Evolutionary conservation across 2,329 filamentous ascomycete species (phyloP).

Genomic region (Ilyonectria mors-panacis): DNA sequence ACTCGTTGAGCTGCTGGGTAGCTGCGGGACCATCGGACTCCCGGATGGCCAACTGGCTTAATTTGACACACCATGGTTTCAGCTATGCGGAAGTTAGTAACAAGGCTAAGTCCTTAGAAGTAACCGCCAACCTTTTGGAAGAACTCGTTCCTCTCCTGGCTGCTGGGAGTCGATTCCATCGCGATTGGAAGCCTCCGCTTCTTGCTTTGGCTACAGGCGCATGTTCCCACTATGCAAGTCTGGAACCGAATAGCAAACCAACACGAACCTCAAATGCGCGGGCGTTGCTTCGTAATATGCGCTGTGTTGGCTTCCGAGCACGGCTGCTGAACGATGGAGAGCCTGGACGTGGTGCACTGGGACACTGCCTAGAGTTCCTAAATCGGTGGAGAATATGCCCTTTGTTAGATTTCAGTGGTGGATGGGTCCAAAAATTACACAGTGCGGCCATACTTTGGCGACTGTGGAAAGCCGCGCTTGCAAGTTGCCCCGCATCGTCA

Average conservation of each 20-base stretch:
- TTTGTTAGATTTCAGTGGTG: not conserved
- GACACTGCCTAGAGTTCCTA: constrained; percentile 14
- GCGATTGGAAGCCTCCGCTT: constrained; percentile 39
- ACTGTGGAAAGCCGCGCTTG: not conserved
- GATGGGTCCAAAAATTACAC: constrained; percentile 1
- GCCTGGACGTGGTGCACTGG: not conserved
- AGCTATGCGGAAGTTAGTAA: constrained; percentile 59
- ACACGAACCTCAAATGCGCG: constrained; percentile 35
- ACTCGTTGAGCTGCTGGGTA: constrained; percentile 61
- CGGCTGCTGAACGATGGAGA: not conserved
- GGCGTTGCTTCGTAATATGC: not conserved
- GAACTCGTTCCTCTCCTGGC: constrained; percentile 49
- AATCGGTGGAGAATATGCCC: constrained; percentile 14
- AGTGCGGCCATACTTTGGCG: not conserved
- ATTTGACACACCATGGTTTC: constrained; percentile 73
- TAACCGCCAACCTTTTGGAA: constrained; percentile 48
- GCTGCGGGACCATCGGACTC: constrained; percentile 59
- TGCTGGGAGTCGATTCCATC: constrained; percentile 46
- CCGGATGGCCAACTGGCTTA: constrained; percentile 70
- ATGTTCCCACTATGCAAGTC: constrained; percentile 36
- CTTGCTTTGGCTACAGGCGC: constrained; percentile 35
- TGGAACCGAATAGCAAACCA: constrained; percentile 29
- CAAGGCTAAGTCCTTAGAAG: not conserved
- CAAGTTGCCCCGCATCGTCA: constrained; percentile 3
- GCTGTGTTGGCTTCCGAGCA: not conserved